A percentile compares a stretch with the other conserved stretches of the same genome.
These are phyloP conservation scores for Plasmodium reichenowi DNA, from an alignment of 169 alveolate species.

Conservation along the genomic window DNA sequence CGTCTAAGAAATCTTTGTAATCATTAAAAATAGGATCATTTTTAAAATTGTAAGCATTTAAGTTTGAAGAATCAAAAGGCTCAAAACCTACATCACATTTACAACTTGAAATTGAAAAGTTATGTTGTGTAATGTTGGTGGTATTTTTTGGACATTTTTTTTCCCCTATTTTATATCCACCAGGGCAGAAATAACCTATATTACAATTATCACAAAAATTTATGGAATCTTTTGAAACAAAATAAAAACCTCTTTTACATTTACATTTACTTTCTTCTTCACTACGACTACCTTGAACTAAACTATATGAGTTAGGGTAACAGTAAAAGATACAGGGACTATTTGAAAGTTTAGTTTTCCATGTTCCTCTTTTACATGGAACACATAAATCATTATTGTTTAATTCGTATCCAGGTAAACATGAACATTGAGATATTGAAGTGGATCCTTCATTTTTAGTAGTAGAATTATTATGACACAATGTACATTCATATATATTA, in stretches of 20 bases:
- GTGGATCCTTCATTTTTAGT: conserved; percentile 85
- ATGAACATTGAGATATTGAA: conserved; percentile 84
- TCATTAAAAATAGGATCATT: conserved; percentile 56
- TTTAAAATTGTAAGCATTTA: conserved; percentile 34
- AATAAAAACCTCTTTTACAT: conserved; percentile 82
- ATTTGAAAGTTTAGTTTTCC: conserved; percentile 82
- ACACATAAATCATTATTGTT: conserved; percentile 77
- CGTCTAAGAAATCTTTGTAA: conserved; percentile 54
- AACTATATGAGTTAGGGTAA: conserved; percentile 79
- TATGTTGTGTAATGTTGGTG: conserved; percentile 54
- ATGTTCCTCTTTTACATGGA: conserved; percentile 84
- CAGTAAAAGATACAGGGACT: conserved; percentile 81
- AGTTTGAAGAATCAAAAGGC: conserved; percentile 44
- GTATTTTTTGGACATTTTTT: conserved; percentile 82
- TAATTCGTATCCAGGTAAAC: conserved; percentile 87
- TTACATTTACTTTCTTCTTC: conserved; percentile 84
- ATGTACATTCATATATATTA: conserved; percentile 33
- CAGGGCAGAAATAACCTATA: conserved; percentile 83
- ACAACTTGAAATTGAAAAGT: conserved; percentile 59
- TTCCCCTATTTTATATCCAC: conserved; percentile 79
- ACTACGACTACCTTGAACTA: conserved; percentile 79
- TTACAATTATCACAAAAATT: conserved; percentile 83
- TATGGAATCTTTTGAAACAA: conserved; percentile 64
- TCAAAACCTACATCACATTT: conserved; percentile 62
- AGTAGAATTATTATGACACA: conserved; percentile 81